phyloP scores from a whole-genome alignment of 768 basidiomycete genomes.

The Kwoniella bestiolae region DNA sequence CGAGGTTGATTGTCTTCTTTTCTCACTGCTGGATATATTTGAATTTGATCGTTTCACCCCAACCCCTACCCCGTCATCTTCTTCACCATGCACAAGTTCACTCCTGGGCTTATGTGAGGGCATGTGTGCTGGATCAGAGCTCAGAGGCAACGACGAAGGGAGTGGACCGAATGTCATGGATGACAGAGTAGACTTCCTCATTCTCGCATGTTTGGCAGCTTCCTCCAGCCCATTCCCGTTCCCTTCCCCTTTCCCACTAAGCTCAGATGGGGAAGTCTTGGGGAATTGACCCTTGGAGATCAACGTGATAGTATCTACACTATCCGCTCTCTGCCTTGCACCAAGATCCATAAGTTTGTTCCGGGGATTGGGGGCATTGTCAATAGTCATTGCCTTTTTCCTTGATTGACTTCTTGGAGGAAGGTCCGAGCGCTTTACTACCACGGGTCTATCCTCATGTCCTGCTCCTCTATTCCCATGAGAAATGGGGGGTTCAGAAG shows the following conservation, averaged over 20 bases:
- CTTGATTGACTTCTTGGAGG: slow-evolving; percentile 8
- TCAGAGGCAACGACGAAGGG: not conserved
- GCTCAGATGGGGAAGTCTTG: too few species aligned
- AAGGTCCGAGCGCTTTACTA: slow-evolving; percentile 1
- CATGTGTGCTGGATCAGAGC: not conserved
- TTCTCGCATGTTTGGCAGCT: not conserved
- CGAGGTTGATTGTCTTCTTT: slow-evolving; percentile 8
- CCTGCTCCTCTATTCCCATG: too few species aligned
- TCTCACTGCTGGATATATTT: not conserved
- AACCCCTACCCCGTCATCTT: not conserved
- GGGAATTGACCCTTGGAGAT: not conserved
- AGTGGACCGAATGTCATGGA: slow-evolving; percentile 3
- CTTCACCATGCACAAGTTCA: too few species aligned
- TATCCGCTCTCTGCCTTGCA: not conserved
- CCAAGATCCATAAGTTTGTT: not conserved
- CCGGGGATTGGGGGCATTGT: not conserved
- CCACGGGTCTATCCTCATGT: too few species aligned
- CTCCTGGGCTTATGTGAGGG: not conserved
- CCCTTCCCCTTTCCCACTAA: too few species aligned
- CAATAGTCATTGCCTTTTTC: not conserved
- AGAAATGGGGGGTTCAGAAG: too few species aligned
- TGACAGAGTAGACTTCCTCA: slow-evolving; percentile 1
- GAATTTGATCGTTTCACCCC: not conserved
- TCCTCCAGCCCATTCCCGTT: not conserved
- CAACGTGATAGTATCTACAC: slow-evolving; percentile 2